Evolutionary conservation across 495 filamentous ascomycete species (phyloP), one percentile per base, ranked within the genome.

Genomic region (Hyaloscypha hepaticicola): DNA sequence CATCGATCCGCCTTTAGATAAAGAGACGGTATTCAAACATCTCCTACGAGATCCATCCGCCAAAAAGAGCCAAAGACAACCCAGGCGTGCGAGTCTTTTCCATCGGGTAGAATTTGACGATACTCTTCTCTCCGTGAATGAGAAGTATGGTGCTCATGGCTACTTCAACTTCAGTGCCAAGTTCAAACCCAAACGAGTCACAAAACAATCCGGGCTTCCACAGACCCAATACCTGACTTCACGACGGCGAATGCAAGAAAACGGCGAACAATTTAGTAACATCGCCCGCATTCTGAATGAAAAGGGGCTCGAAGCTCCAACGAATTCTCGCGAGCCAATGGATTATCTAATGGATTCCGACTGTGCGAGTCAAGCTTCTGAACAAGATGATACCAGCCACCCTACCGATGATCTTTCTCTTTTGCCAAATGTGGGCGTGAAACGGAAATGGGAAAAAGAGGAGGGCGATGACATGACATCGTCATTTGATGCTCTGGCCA

Each of bases 91-190:
- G 5, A 83, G 80, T 61, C 66, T 79, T 16, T 85, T 83, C 61
- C 76, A 79, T 19, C 80, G 77, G 60, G 75, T 85, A 9, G 71
- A 81, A 26, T 81, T 85, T 63, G 77, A 81, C 19, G 77, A 78
- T 11, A 72, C 78, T 5, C 69, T 83, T 3, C 75, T 80, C 11
- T 72, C 75, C 25, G 74, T 79, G 0, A 79, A 77, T 63, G 77
- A 78, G 57, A 85, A 84, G 64, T 84, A 85, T 64, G 76, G 79
- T 55, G 74, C 76, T 58, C 76, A 73, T 53, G 83, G 83, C 16
- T 75, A 70, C 5, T 84, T 81, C 59, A 76, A 77, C 55, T 80
- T 75, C 57, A 75, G 75, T 16, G 9, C 50, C 8, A 24, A 53
- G 25, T 21, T 24, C 21, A 24, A 53, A 16, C 50, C 1, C 5